These are phyloP conservation scores for Fistulifera solaris DNA, from an alignment of 108 stramenopile genomes.

Conservation along the genomic window DNA sequence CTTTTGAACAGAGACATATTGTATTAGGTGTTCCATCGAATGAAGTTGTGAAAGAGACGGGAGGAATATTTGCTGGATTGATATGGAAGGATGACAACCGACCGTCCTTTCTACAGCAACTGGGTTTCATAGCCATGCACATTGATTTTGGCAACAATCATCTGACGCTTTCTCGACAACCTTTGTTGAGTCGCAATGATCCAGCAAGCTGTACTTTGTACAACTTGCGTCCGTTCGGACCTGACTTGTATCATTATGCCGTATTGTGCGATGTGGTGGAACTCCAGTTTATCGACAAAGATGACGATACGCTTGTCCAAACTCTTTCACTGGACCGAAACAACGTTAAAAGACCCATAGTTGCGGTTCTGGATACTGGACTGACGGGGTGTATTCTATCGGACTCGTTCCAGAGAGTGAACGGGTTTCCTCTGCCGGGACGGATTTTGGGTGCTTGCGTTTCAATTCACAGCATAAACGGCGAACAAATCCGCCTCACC, in stretches of 20 bases:
- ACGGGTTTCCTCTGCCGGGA: not conserved
- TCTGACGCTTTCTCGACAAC: not conserved
- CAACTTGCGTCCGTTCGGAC: conserved; percentile 22
- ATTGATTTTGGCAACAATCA: conserved; percentile 18
- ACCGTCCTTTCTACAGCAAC: conserved; percentile 48
- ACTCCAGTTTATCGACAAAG: not conserved
- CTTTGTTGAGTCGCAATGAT: not conserved
- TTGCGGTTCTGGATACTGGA: conserved; percentile 29
- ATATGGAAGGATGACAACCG: conserved; percentile 40
- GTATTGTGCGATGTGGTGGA: conserved; percentile 14
- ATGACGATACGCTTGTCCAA: no score
- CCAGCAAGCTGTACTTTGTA: conserved; percentile 5
- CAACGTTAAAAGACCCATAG: conserved; percentile 14
- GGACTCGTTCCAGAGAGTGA: conserved; percentile 15
- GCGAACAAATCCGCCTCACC: not conserved
- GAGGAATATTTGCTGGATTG: conserved; percentile 55
- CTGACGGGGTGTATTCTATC: conserved; percentile 38
- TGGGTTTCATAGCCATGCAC: conserved; percentile 24
- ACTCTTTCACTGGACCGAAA: no score
- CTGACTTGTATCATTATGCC: conserved; percentile 26
- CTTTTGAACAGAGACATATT: conserved; percentile 1
- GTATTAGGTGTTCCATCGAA: conserved; percentile 31
- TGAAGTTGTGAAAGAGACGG: conserved; percentile 31
- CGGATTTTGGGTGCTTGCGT: not conserved
- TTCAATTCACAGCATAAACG: not conserved